Evolutionary conservation across 2,329 filamentous ascomycete species (phyloP), one percentile per base, ranked within the genome.

Genomic region (Aspergillus caelatus): DNA sequence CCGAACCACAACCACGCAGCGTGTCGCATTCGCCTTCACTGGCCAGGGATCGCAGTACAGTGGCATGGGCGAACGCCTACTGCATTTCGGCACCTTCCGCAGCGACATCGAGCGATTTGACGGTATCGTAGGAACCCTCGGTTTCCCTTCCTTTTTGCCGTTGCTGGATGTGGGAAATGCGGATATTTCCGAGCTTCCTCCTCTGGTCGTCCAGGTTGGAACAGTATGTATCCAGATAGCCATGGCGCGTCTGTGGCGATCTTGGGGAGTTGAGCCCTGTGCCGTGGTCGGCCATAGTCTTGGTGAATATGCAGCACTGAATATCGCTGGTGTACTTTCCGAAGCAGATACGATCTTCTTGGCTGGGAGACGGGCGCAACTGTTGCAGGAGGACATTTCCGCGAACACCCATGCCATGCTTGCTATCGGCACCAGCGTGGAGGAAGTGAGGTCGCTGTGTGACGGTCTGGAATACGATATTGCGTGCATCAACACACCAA

Each of bases 381-480:
- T 82, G 1, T 73, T 82, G 54, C 73, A 76, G 61, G 81, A 79
- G 64, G 70, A 77, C 14, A 68, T 74, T 46, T 79, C 23, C 8
- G 23, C 23, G 2, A 39, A 78, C 57, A 82, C 79, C 3, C 79
- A 81, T 59, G 73, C 78, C 2, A 82, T 82, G 80, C 71, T 82
- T 19, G 79, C 80, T 39, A 74, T 82, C 9, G 76, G 78, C 16
- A 70, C 71, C 34, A 73, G 74, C 12, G 67, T 78, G 2, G 74
- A 74, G 9, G n/a, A 43, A 7, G 19, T 34, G 48, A 69, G 94
- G 1, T 89, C 93, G 23, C 91, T 91, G 45, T 76, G 81, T 28
- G 70, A 73, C 8, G 70, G 71, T 12, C 12, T 55, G 2, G 61
- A 74, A 8, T 68, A 71, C 34, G 74, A 75, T 30, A 67, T 77